These are phyloP conservation scores for Rutidosis leptorrhynchoides DNA, from an alignment of 129 eudicot genomes.

Conservation along the genomic window DNA sequence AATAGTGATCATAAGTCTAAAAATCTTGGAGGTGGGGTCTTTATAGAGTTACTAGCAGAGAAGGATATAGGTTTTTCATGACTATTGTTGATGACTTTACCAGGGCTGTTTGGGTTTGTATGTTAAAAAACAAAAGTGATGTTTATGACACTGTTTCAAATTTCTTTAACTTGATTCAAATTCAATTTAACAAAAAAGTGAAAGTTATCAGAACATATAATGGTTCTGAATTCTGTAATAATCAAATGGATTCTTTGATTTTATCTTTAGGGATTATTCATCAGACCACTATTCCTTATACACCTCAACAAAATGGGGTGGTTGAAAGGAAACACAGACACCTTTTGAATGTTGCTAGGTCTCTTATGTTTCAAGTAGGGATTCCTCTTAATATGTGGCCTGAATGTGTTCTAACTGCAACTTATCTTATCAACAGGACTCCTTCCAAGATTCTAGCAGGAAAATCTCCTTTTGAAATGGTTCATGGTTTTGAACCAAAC, in stretches of 20 bases:
- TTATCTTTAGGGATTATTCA: not conserved
- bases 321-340: no score
- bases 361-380: no score
- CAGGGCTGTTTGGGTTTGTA: not conserved
- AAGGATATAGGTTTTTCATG: not conserved
- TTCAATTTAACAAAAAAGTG: no score
- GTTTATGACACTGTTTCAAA: not conserved
- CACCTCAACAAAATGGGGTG: not conserved
- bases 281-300: not conserved
- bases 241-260: not conserved
- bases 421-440: no score
- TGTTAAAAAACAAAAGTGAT: not conserved
- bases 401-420: no score
- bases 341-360: not conserved
- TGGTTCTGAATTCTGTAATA: not conserved
- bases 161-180: no score
- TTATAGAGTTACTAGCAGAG: not conserved
- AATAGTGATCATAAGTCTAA: not conserved
- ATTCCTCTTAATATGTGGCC: no score
- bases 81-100: not conserved
- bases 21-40: not conserved
- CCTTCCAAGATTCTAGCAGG: no score
- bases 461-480: no score
- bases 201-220: not conserved
- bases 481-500: no score